Evolutionary conservation across 768 basidiomycete species (phyloP).

Genomic region (Russula brevipes): DNA sequence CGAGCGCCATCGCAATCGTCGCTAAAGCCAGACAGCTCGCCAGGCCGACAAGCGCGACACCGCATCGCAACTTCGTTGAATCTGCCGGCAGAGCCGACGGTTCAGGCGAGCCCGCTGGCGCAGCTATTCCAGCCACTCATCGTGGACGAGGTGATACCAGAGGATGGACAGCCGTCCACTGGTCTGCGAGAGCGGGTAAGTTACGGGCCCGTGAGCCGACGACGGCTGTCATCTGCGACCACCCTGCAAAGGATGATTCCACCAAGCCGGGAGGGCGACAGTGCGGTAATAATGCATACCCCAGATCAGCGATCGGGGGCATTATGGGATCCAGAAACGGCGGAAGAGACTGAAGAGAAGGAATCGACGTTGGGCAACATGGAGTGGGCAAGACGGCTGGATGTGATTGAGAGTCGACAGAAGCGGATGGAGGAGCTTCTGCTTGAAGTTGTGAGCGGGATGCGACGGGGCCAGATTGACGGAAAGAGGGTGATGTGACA

Average conservation of each 20-base stretch:
- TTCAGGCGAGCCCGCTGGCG: slow-evolving; percentile 59
- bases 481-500: neutral
- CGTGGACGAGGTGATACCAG: slow-evolving; percentile 44
- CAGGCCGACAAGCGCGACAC: slow-evolving; percentile 28
- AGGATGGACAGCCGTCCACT: slow-evolving; percentile 27
- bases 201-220: slow-evolving; percentile 40
- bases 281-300: slow-evolving; percentile 30
- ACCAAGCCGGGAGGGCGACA: slow-evolving; percentile 16
- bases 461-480: neutral
- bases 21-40: slow-evolving; percentile 11
- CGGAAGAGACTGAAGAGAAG: slow-evolving; percentile 30
- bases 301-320: slow-evolving; percentile 25
- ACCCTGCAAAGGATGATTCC: slow-evolving; percentile 16
- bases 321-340: slow-evolving; percentile 11
- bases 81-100: slow-evolving; percentile 36
- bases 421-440: slow-evolving; percentile 47
- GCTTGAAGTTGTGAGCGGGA: slow-evolving; percentile 12
- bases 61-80: slow-evolving; percentile 44
- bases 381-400: slow-evolving; percentile 35
- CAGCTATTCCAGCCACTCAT: slow-evolving; percentile 68
- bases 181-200: slow-evolving; percentile 30
- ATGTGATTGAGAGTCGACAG: slow-evolving; percentile 42
- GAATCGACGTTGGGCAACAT: slow-evolving; percentile 30
- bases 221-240: slow-evolving; percentile 36
- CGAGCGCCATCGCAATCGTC: slow-evolving; percentile 14